Evolutionary conservation across 208 protist genomes (phyloP), one percentile per base, ranked within the genome.

Genomic region (Trypanosoma scelopori): DNA sequence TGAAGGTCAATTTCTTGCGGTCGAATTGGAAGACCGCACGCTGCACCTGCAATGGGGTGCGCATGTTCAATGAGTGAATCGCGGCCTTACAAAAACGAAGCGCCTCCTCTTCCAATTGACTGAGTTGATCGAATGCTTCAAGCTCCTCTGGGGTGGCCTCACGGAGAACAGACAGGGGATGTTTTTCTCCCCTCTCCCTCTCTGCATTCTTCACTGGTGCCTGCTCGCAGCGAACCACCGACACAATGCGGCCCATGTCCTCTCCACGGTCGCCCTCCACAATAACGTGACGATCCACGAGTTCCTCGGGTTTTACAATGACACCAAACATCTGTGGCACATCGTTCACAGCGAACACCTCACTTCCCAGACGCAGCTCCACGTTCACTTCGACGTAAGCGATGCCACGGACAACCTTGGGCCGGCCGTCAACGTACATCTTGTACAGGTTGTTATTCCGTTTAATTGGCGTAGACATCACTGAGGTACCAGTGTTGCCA

Each of bases 11-110:
- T 74, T 96, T 96, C 69, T 96, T 90, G 48, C 79, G 72, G 65
- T 96, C 91, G 53, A 93, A 93, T 78, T 96, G 91, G 52, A 91
- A 94, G 23, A 89, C 63, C 13, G 88, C 91, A 15, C 76, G 65
- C 58, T 91, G 76, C 47, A 96, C 84, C 41, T 65, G 53, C 60
- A 96, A 81, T 28, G 83, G 78, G 18, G 75, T 79, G 25, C 74
- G 70, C 28, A 94, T 67, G 22, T 76, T 57, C 20, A 85, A 74
- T 18, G 79, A 71, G 23, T 59, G 23, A 55, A 91, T 69, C 35
- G 77, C 79, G 13, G 66, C 50, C 45, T 79, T 73, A 76, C 81
- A 85, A 70, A 82, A 80, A 37, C 56, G 65, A 20, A 92, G 74
- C 5, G 89, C 86, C 59, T 82, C 74, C 0, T 60, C 77, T 63